phyloP scores from a whole-genome alignment of 805 yeast genomes.

The Kodamaea lidongshanica region DNA sequence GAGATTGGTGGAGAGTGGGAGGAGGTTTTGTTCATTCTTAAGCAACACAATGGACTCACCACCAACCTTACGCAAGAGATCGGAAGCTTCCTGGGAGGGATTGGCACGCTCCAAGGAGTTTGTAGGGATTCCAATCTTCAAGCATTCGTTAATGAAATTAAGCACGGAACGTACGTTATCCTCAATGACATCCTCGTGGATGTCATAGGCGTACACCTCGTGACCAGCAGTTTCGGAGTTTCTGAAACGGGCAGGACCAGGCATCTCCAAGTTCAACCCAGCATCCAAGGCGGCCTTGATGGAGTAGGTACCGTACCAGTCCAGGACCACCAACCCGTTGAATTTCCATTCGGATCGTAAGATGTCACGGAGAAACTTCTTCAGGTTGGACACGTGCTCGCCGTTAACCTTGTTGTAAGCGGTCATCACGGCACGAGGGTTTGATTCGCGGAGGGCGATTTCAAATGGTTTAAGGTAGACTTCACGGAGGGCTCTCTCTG shows the following conservation, averaged over 20 bases:
- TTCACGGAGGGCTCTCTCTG: conserved; percentile 61
- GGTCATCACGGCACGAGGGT: conserved; percentile 56
- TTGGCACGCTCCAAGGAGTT: conserved; percentile 32
- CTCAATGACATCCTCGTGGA: conserved; percentile 37
- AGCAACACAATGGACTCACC: conserved; percentile 51
- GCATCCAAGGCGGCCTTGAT: conserved; percentile 41
- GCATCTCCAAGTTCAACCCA: conserved; percentile 63
- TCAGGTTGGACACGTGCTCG: conserved; percentile 46
- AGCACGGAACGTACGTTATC: conserved; percentile 44
- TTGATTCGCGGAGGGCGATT: conserved; percentile 46
- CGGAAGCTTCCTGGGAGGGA: conserved; percentile 30
- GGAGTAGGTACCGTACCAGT: conserved; percentile 60
- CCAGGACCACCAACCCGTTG: conserved; percentile 54
- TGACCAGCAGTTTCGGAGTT: conserved; percentile 36
- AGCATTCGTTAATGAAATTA: conserved; percentile 39
- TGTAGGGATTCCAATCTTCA: conserved; percentile 34
- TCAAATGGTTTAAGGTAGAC: conserved; percentile 60
- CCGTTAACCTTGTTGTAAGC: conserved; percentile 62
- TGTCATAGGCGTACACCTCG: conserved; percentile 36
- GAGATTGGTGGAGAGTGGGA: conserved; percentile 40
- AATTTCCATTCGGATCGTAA: conserved; percentile 53
- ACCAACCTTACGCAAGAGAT: conserved; percentile 17
- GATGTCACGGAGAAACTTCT: conserved; percentile 37
- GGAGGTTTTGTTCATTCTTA: conserved; percentile 42
- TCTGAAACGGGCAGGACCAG: conserved; percentile 53